Evolutionary conservation across 2,329 filamentous ascomycete species (phyloP).

Genomic region (Metarhizium robertsii): DNA sequence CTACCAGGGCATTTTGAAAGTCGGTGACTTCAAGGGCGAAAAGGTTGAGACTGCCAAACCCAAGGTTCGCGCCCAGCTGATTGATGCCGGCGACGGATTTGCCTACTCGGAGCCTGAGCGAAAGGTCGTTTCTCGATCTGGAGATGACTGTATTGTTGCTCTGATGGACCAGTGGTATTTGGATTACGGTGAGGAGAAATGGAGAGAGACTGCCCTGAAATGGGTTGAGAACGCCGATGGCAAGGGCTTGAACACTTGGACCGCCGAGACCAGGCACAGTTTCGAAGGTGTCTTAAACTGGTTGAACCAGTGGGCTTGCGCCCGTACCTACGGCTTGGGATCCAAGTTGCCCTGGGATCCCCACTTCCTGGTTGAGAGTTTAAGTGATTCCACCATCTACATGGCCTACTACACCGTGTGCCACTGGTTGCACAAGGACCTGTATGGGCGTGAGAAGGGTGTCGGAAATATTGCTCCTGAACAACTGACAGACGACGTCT

Average conservation of each 20-base stretch:
- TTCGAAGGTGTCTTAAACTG: slow-evolving; percentile 84
- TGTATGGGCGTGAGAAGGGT: slow-evolving; percentile 70
- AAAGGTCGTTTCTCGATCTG: slow-evolving; percentile 78
- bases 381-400: slow-evolving; percentile 90
- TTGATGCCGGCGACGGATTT: slow-evolving; percentile 73
- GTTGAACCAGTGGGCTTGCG: slow-evolving; percentile 94
- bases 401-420: slow-evolving; percentile 69
- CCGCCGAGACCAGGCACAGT: slow-evolving; percentile 63
- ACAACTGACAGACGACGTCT: slow-evolving; percentile 90
- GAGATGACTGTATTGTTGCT: slow-evolving; percentile 87
- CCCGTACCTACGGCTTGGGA: slow-evolving; percentile 82
- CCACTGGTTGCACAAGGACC: slow-evolving; percentile 68
- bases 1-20: slow-evolving; percentile 86
- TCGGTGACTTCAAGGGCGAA: slow-evolving; percentile 81
- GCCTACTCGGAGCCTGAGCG: slow-evolving; percentile 90
- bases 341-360: slow-evolving; percentile 93
- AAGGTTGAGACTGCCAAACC: slow-evolving; percentile 80
- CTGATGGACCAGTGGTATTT: slow-evolving; percentile 97
- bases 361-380: slow-evolving; percentile 81
- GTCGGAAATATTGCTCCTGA: slow-evolving; percentile 62
- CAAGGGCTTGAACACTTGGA: slow-evolving; percentile 69
- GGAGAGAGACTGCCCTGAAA: slow-evolving; percentile 67
- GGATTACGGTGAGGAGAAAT: slow-evolving; percentile 86
- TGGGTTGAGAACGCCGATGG: slow-evolving; percentile 60
- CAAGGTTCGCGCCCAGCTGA: slow-evolving; percentile 69